These are phyloP conservation scores for Cucumis melo DNA, from an alignment of 306 rosid genomes.

Conservation along the genomic window DNA sequence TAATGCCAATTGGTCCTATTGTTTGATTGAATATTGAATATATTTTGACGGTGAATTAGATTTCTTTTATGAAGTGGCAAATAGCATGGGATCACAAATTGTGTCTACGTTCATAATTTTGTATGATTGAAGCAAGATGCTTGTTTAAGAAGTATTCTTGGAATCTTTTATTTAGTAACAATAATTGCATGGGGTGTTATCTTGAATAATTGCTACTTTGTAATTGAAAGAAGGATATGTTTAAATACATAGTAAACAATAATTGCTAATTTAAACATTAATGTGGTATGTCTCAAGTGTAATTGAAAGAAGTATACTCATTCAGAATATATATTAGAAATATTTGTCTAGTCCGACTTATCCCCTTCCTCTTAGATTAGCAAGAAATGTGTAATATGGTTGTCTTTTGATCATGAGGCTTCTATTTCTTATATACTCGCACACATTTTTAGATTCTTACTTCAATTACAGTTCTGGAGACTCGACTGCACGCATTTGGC, in stretches of 20 bases:
- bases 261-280: too few relatives aligned
- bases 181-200: background rate
- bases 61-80: background rate
- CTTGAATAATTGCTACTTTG: background rate
- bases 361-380: background rate
- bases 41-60: background rate
- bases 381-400: background rate
- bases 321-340: background rate
- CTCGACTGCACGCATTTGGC: conserved; percentile 96
- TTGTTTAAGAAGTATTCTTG: background rate
- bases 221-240: background rate
- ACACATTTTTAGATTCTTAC: conserved; percentile 2
- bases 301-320: too few relatives aligned
- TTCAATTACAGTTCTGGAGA: conserved; percentile 63
- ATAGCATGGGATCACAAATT: background rate
- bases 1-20: background rate
- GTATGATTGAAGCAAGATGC: background rate
- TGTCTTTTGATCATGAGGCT: background rate
- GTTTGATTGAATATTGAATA: background rate
- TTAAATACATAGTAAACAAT: too few relatives aligned
- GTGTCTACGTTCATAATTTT: background rate
- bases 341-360: background rate
- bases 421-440: background rate
- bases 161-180: background rate
- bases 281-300: too few relatives aligned